phyloP scores from a whole-genome alignment of 352 stramenopile genomes.

The Phytophthora citrophthora region DNA sequence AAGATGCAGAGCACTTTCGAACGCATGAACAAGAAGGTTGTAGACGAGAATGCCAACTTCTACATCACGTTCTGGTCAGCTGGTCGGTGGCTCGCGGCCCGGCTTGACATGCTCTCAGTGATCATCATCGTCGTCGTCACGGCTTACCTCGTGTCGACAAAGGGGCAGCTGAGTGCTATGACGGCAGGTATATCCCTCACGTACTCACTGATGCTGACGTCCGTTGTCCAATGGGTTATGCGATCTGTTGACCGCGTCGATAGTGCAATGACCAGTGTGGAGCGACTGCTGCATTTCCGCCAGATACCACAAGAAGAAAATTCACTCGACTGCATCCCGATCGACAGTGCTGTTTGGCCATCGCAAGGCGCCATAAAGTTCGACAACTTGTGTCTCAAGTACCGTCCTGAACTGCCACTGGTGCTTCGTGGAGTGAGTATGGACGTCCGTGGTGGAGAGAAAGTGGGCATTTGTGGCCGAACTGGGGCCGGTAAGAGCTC shows the following conservation, averaged over 20 bases:
- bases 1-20: slow-evolving; percentile 48
- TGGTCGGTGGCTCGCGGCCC: slow-evolving; percentile 93
- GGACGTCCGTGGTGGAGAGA: slow-evolving; percentile 29
- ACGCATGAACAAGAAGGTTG: slow-evolving; percentile 44
- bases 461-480: slow-evolving; percentile 12
- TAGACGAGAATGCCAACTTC: slow-evolving; percentile 48
- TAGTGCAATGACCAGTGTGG: slow-evolving; percentile 47
- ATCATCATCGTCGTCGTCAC: slow-evolving; percentile 89
- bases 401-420: slow-evolving; percentile 32
- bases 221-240: slow-evolving; percentile 41
- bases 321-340: neutral
- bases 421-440: slow-evolving; percentile 45
- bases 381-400: slow-evolving; percentile 21
- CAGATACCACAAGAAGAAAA: slow-evolving; percentile 41
- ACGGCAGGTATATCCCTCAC: slow-evolving; percentile 17
- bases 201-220: slow-evolving; percentile 36
- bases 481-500: slow-evolving; percentile 14
- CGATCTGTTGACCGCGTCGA: slow-evolving; percentile 44
- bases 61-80: slow-evolving; percentile 52
- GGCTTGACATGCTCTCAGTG: slow-evolving; percentile 82
- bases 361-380: slow-evolving; percentile 34
- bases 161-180: slow-evolving; percentile 36
- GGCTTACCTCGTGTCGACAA: slow-evolving; percentile 80
- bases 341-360: slow-evolving; percentile 29
- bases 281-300: slow-evolving; percentile 43